Evolutionary conservation across 1,139 yeast genomes (phyloP), one percentile per base, ranked within the genome.

Genomic region (Keqinozyma sinolaborantium): DNA sequence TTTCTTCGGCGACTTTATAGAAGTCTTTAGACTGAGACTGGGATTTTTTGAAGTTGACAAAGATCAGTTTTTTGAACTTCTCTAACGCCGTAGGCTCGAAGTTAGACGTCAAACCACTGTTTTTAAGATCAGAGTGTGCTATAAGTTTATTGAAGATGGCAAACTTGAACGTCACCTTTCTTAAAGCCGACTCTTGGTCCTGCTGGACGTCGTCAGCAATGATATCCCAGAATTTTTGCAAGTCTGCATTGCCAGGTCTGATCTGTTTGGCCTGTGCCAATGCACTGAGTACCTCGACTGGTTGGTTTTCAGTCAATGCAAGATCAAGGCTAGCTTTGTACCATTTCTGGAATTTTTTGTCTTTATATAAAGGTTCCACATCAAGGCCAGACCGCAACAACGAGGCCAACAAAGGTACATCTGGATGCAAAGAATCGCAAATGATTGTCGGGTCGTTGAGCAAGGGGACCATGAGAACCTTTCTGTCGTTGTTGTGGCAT

Each of bases 1-100:
- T 51, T 13, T 53, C 58, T 32, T 73, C 77, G 35, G 58, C 64
- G 3, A 63, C 47, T 44, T 71, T 73, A 45, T 74, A 73, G 37
- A 70, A 70, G 27, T 58, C 52, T 15, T 51, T 56, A 2, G 60
- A 32, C 9, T 32, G 33, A 7, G 33, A 25, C 2, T 9, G 28
- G 7, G 36, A 45, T 21, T 42, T 53, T 10, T 43, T 34, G 1
- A 64, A 40, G 26, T 61, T 58, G 12, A 24, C 27, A 26, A 65
- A 48, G 14, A 61, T 33, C 4, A 34, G 26, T 3, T 30, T 26
- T 23, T 50, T 41, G 34, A 62, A 50, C 2, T 35, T 35, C n/a
- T 51, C 14, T 6, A 53, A 28, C 1, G 34, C 29, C 2, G 30
- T 21, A 5, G 40, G 14, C 7, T 23, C 23, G 18, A 48, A 15